Conservation (phyloP, 2,329 filamentous ascomycete genomes). For the Cryphonectria naterciae region DNA sequence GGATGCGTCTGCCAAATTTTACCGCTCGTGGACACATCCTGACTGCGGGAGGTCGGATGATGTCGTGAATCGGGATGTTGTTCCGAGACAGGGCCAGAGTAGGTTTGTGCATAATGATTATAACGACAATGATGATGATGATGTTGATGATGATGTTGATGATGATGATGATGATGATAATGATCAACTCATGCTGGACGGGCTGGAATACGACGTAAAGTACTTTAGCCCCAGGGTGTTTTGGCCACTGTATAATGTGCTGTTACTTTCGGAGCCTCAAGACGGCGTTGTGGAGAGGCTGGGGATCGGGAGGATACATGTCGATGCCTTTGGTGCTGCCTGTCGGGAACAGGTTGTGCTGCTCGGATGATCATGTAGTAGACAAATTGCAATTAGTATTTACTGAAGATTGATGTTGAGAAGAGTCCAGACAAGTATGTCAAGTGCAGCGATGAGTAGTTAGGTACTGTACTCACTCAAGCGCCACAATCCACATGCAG, state of each 20-base stretch:
- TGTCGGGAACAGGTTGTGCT: conserved; percentile 3
- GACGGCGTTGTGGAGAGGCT: conserved; percentile 21
- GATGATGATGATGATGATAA: not conserved
- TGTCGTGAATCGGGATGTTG: not conserved
- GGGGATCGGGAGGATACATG: conserved; percentile 23
- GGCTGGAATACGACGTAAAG: conserved; percentile 10
- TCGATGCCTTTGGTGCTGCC: conserved; percentile 19
- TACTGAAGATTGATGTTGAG: not conserved
- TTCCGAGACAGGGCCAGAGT: not conserved
- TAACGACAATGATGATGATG: not conserved
- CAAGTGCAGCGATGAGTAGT: not conserved
- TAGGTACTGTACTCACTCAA: not conserved
- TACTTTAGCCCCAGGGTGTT: conserved; percentile 6
- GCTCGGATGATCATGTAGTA: not conserved
- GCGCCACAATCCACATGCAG: not conserved
- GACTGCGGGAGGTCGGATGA: conserved; percentile 11
- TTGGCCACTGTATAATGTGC: conserved; percentile 21
- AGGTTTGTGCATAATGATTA: not conserved
- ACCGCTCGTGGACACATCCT: conserved; percentile 17
- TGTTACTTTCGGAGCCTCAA: conserved; percentile 15
- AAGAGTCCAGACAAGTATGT: not conserved
- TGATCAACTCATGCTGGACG: not conserved
- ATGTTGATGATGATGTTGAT: not conserved
- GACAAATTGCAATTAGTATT: not conserved
- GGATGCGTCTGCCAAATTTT: conserved; percentile 12